Percentiles rank a stretch among this genome's conserved stretches.
These are phyloP conservation scores for Jamesozyma lodderae DNA, from an alignment of 805 yeast species.

Conservation along the genomic window DNA sequence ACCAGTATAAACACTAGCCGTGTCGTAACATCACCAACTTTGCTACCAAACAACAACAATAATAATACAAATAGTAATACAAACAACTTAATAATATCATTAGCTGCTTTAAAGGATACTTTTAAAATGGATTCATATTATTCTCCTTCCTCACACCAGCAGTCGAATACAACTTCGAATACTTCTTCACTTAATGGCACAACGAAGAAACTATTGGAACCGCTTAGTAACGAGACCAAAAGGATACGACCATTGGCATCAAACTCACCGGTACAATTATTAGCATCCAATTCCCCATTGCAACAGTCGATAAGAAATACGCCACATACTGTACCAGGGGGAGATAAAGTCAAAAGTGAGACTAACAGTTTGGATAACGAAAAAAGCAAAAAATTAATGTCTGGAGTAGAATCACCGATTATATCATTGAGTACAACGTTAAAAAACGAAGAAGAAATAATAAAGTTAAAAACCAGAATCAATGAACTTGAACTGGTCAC, in stretches of 20 bases:
- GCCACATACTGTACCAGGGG: no score
- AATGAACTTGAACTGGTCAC: constrained; percentile 85
- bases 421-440: constrained; percentile 8
- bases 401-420: background rate
- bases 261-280: background rate
- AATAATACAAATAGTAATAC: no score
- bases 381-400: background rate
- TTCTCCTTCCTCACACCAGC: background rate
- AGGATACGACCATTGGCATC: background rate
- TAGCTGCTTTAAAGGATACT: constrained; percentile 5
- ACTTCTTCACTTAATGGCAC: background rate
- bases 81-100: no score
- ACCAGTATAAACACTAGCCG: no score
- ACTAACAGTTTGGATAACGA: constrained; percentile 1
- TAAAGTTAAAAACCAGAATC: constrained; percentile 60
- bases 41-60: background rate
- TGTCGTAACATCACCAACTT: background rate
- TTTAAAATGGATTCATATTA: constrained; percentile 3
- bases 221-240: background rate
- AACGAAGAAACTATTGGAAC: background rate
- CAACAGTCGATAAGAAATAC: background rate
- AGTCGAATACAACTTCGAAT: background rate
- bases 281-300: background rate
- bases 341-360: background rate
- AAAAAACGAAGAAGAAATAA: constrained; percentile 29